Evolutionary conservation across 768 basidiomycete species (phyloP).

Genomic region (Tephrocybe sp.): DNA sequence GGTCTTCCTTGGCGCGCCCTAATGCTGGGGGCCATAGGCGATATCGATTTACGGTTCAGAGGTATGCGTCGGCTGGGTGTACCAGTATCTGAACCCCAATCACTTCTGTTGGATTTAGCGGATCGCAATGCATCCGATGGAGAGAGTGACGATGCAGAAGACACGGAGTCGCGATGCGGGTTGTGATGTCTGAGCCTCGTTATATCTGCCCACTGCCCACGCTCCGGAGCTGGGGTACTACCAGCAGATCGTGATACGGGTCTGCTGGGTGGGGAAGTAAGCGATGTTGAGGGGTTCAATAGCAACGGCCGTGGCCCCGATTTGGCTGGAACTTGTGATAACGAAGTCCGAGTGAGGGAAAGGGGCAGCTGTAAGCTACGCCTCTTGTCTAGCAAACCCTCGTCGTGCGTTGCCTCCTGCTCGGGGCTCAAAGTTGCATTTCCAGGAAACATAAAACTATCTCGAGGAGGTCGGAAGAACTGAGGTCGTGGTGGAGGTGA

Average conservation of each 20-base stretch:
- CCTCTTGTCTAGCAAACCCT: conserved; percentile 35
- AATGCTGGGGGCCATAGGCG: conserved; percentile 65
- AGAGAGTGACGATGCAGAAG: conserved; percentile 63
- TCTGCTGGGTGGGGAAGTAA: conserved; percentile 32
- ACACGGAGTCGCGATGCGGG: conserved; percentile 53
- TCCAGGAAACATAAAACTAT: conserved; percentile 42
- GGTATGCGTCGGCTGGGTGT: conserved; percentile 55
- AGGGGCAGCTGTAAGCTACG: conserved; percentile 42
- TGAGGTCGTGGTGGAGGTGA: conserved; percentile 58
- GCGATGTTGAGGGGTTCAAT: conserved; percentile 49
- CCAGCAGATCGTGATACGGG: conserved; percentile 31
- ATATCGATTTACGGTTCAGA: conserved; percentile 64
- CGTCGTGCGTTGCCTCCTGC: conserved; percentile 22
- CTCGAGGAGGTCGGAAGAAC: conserved; percentile 55
- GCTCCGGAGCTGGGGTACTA: conserved; percentile 30
- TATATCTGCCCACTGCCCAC: conserved; percentile 49
- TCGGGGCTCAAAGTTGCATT: conserved; percentile 30
- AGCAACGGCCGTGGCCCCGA: conserved; percentile 65
- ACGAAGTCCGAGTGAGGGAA: conserved; percentile 34
- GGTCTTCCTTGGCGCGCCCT: conserved; percentile 36
- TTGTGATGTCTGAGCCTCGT: conserved; percentile 36
- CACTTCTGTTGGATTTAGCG: conserved; percentile 39
- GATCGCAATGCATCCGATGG: conserved; percentile 46
- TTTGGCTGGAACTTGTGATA: conserved; percentile 34
- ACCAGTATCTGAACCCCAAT: conserved; percentile 55